Base-by-base conservation (phyloP, 371 early-diverging fungal genomes). In the Paraphysoderma sedebokerense region DNA sequence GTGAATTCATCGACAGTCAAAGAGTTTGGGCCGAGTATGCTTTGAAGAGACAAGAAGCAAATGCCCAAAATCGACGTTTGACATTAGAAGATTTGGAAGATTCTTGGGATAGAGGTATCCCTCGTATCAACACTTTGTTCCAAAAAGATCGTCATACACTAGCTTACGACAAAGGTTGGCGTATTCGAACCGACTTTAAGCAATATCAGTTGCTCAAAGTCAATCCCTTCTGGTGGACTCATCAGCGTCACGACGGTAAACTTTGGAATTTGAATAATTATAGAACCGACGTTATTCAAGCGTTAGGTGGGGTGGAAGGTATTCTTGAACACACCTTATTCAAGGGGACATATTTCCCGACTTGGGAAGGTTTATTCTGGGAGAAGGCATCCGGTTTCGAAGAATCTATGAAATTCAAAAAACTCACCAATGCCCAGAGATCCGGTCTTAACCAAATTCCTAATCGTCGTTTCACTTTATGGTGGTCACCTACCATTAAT, bases 401-500 rank as follows among this genome's bases (percentile, higher is more conserved):
- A 37, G 42, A 54, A 41, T 40, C 22, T 9, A 44, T 52, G 44
- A 59, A 51, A 39, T 88, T 81, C 73, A 96, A 95, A 67, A 96
- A 95, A 65, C 68, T 93, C 47, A 98, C 97, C 46, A 97, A 92
- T 53, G 99, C 98, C n/a, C 98, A 98, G 66, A 74, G 98, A 40
- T 81, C 84, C 40, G 98, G 98, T 74, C 66, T 97, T 59, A 92
- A 92, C 61, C 92, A 97, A 68, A 93, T 99, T 68, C 98, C 99
- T 32, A 99, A 99, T 67, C 91, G 96, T 77, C 90, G 98, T 48
- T 99, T 98, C 71, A 96, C 95, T 3, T 74, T 99, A 31, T 99
- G 99, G 99, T 99, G 99, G 99, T 90, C 90, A 28, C 98, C 98
- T 9, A 97, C 98, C 2, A 95, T 99, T 59, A 99, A 99, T 60